Conservation (phyloP, 805 yeast genomes). For the Barnettozyma salicaria region DNA sequence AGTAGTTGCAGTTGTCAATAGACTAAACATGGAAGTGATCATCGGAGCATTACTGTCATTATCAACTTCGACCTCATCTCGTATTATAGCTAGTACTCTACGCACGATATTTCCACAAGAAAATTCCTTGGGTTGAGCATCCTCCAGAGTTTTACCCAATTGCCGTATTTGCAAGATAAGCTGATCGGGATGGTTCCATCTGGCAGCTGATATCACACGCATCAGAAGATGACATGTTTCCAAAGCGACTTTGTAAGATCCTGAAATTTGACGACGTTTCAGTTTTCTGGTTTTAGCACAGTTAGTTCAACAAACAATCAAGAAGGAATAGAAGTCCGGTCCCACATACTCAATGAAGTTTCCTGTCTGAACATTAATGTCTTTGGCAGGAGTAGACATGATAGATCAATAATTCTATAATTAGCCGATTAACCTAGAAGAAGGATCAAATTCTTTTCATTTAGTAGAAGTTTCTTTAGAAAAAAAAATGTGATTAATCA, state of each 20-base stretch:
- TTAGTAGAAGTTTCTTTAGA: no score
- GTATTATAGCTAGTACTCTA: slow-evolving; percentile 75
- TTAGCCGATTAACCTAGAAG: no score
- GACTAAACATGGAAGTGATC: slow-evolving; percentile 81
- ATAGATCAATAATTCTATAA: background rate
- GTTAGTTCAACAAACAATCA: slow-evolving; percentile 3
- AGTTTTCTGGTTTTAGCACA: slow-evolving; percentile 37
- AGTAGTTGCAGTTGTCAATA: slow-evolving; percentile 49
- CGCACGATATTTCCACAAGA: slow-evolving; percentile 88
- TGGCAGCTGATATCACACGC: slow-evolving; percentile 81
- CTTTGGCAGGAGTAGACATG: slow-evolving; percentile 21
- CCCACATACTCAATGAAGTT: slow-evolving; percentile 36
- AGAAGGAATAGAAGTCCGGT: background rate
- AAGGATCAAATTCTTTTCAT: no score
- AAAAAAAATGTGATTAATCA: no score
- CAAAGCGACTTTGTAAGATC: slow-evolving; percentile 76
- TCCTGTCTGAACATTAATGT: slow-evolving; percentile 36
- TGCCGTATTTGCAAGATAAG: slow-evolving; percentile 64
- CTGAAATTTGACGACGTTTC: slow-evolving; percentile 78
- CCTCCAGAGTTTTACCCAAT: slow-evolving; percentile 63
- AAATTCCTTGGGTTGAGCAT: slow-evolving; percentile 85
- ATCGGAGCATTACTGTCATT: slow-evolving; percentile 39
- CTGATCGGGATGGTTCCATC: slow-evolving; percentile 79
- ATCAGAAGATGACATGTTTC: slow-evolving; percentile 82
- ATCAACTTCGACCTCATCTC: slow-evolving; percentile 62